phyloP scores from a whole-genome alignment of 352 stramenopile genomes.

The Pythium rhizo-oryzae region DNA sequence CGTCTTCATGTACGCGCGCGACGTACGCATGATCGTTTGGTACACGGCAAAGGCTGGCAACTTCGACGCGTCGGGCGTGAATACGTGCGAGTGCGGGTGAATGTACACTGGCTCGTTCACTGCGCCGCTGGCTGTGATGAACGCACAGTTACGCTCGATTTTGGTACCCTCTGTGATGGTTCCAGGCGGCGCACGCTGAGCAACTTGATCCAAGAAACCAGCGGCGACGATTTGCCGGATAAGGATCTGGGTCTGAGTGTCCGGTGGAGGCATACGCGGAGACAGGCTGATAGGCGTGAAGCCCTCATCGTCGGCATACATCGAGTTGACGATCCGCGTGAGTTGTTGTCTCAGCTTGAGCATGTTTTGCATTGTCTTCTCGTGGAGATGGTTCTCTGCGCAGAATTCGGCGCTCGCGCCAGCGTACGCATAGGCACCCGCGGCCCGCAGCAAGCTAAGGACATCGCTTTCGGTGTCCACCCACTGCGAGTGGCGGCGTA shows the following conservation, averaged over 20 bases:
- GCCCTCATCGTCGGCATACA: conserved; percentile 48
- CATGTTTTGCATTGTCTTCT: conserved; percentile 90
- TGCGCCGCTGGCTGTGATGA: conserved; percentile 56
- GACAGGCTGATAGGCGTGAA: conserved; percentile 50
- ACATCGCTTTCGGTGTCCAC: conserved; percentile 83
- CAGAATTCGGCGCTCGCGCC: conserved; percentile 69
- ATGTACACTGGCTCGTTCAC: conserved; percentile 83
- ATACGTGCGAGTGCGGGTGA: conserved; percentile 83
- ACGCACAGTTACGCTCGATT: conserved; percentile 85
- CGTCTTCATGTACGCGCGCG: conserved; percentile 95
- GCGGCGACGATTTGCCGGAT: conserved; percentile 79
- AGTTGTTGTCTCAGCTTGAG: conserved; percentile 84
- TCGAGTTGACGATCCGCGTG: conserved; percentile 79
- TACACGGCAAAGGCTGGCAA: conserved; percentile 79
- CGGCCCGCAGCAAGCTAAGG: conserved; percentile 72
- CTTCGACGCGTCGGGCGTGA: conserved; percentile 67
- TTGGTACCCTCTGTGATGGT: conserved; percentile 81
- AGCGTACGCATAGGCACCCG: conserved; percentile 76
- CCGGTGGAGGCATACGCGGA: conserved; percentile 70
- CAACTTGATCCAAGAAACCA: conserved; percentile 85
- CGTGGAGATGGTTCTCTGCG: conserved; percentile 75
- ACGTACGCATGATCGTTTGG: conserved; percentile 76
- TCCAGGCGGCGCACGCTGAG: conserved; percentile 64
- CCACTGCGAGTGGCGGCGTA: conserved; percentile 78
- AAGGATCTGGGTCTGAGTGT: conserved; percentile 55